phyloP scores from a whole-genome alignment of 2,329 filamentous ascomycete species.

The Aspergillus sp. region DNA sequence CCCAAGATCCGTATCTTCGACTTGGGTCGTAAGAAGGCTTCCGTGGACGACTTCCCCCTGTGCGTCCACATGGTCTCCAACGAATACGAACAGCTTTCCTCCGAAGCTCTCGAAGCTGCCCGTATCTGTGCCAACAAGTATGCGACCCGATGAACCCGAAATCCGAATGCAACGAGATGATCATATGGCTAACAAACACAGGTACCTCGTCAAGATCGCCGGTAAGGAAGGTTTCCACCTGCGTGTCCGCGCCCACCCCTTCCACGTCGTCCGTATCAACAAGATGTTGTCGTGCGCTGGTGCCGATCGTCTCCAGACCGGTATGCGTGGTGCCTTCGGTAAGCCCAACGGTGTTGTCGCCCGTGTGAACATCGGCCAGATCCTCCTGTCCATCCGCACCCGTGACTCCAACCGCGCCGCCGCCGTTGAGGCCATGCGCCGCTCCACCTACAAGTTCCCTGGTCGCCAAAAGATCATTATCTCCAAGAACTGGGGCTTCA shows the following conservation, averaged over 20 bases:
- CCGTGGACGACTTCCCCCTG: slow-evolving; percentile 98
- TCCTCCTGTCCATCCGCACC: slow-evolving; percentile 94
- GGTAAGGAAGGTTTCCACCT: slow-evolving; percentile 68
- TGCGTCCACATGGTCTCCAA: slow-evolving; percentile 99
- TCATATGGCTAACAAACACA: slow-evolving; percentile 17
- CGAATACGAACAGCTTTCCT: slow-evolving; percentile 99
- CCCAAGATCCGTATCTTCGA: slow-evolving; percentile 93
- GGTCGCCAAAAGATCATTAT: slow-evolving; percentile 99
- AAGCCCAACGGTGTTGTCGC: slow-evolving; percentile 99
- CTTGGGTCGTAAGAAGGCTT: slow-evolving; percentile 96
- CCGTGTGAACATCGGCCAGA: slow-evolving; percentile 99
- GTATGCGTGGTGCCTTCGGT: slow-evolving; percentile 99
- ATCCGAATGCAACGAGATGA: neutral
- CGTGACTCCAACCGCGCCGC: slow-evolving; percentile 87
- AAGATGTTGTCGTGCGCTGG: slow-evolving; percentile 99
- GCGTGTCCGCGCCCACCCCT: slow-evolving; percentile 83
- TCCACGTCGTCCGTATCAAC: slow-evolving; percentile 99
- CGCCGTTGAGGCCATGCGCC: slow-evolving; percentile 97
- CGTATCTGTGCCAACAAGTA: slow-evolving; percentile 99
- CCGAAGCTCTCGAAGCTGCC: slow-evolving; percentile 97
- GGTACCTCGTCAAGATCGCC: slow-evolving; percentile 62
- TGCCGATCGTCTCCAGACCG: slow-evolving; percentile 99
- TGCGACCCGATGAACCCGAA: slow-evolving; percentile 13
- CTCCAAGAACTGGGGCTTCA: slow-evolving; percentile 99
- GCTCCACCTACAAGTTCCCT: slow-evolving; percentile 99